These are phyloP conservation scores for Trapa incisa DNA, from an alignment of 345 rosid genomes.

Conservation along the genomic window DNA sequence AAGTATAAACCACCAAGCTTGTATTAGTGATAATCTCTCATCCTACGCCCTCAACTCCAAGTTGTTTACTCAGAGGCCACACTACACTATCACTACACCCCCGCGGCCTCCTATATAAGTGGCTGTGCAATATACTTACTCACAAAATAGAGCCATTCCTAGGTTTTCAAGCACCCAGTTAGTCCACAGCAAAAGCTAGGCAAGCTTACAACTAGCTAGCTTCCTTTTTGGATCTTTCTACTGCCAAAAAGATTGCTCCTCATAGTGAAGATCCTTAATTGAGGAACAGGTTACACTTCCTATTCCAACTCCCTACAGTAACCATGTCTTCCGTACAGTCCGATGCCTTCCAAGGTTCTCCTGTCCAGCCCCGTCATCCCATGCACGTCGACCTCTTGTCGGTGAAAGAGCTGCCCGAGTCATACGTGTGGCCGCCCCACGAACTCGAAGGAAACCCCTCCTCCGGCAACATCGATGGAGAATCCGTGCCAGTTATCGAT, in stretches of 20 bases:
- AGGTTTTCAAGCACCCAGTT: neutral
- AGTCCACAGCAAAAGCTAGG: too few relatives aligned
- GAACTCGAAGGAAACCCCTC: constrained; percentile 24
- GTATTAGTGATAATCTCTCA: neutral
- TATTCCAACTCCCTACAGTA: neutral
- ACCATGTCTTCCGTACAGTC: constrained; percentile 47
- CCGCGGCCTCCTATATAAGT: constrained; percentile 4
- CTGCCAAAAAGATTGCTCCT: neutral
- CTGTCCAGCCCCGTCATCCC: constrained; percentile 29
- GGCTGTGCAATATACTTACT: neutral
- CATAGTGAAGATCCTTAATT: neutral
- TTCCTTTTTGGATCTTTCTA: neutral
- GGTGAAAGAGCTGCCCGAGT: constrained; percentile 63
- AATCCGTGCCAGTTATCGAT: constrained; percentile 53
- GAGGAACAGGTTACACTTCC: neutral
- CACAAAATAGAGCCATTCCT: neutral
- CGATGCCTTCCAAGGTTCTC: constrained; percentile 44
- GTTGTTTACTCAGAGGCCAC: too few relatives aligned
- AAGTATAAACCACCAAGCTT: neutral
- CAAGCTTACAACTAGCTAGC: neutral
- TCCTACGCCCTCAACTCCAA: too few relatives aligned
- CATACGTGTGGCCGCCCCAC: constrained; percentile 44
- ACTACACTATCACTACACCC: too few relatives aligned
- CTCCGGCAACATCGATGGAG: constrained; percentile 13
- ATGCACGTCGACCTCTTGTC: constrained; percentile 44